Evolutionary conservation across 2,329 filamentous ascomycete genomes (phyloP), one percentile per base, ranked within the genome.

Genomic region (Cadophora gregata): DNA sequence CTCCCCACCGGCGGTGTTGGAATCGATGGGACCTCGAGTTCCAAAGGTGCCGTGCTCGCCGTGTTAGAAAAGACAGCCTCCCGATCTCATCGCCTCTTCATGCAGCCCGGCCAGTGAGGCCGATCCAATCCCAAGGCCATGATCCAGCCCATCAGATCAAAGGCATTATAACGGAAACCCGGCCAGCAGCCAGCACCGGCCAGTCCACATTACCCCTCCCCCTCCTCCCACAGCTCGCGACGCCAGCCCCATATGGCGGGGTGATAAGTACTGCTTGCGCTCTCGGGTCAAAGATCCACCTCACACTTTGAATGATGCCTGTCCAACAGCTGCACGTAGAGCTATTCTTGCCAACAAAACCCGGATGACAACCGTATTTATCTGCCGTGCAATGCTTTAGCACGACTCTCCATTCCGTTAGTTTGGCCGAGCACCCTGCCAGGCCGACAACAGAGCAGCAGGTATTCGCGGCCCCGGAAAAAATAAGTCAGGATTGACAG

Each of bases 181-280:
- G 42, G 42, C 36, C 38, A 60, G 31, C 29, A 60, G 5, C 14
- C 24, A 4, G 25, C 58, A 21, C 33, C 31, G 12, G 14, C 16
- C 58, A 29, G 10, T 3, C 38, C 14, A 12, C 58, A 31, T 42
- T 58, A 58, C 55, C 55, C 55, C 55, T 58, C 55, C 29, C 10
- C n/a, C 29, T n/a, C 31, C 42, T 21, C 38, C 38, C 38, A 42
- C 31, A 24, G 24, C 9, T 24, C 33, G 9, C 21, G n/a, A 31
- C 6, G 58, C 25, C 58, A 45, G 58, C 58, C 58, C 47, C 58
- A 60, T 14, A 47, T 60, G 58, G 58, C 58, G 58, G 58, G 38
- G 58, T 60, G 27, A 31, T 31, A 29, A n/a, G n/a, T 7, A 47
- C 25, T 33, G 21, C n/a, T 21, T 19, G n/a, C 29, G 21, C 12